Conservation (phyloP, 2,329 filamentous ascomycete species). For the Metarhizium humberi region DNA sequence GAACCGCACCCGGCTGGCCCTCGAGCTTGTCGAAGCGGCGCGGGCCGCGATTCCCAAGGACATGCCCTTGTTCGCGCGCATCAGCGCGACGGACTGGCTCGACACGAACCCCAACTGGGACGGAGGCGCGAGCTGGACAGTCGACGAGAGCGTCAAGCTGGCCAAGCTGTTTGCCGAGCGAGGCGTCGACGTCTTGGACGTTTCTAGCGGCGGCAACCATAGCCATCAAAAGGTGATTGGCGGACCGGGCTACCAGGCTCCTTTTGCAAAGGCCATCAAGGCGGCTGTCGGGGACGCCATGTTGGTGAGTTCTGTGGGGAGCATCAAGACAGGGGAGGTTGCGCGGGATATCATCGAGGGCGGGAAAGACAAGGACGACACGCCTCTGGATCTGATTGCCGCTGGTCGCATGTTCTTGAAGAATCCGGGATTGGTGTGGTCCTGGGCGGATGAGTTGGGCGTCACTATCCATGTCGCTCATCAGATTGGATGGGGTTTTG, state of each 20-base stretch:
- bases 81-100: slow-evolving; percentile 70
- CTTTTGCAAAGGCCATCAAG: slow-evolving; percentile 62
- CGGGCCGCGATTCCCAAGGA: slow-evolving; percentile 52
- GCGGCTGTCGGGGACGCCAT: slow-evolving; percentile 55
- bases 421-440: slow-evolving; percentile 47
- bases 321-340: slow-evolving; percentile 32
- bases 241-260: slow-evolving; percentile 61
- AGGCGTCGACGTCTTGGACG: slow-evolving; percentile 68
- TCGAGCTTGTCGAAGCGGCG: slow-evolving; percentile 57
- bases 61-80: slow-evolving; percentile 65
- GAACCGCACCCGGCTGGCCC: slow-evolving; percentile 58
- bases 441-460: slow-evolving; percentile 44
- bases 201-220: slow-evolving; percentile 60
- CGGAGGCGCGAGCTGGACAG: slow-evolving; percentile 52
- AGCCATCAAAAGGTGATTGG: slow-evolving; percentile 44
- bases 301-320: slow-evolving; percentile 37
- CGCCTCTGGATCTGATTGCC: slow-evolving; percentile 38
- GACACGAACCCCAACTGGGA: slow-evolving; percentile 45
- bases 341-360: slow-evolving; percentile 38
- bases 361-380: slow-evolving; percentile 21
- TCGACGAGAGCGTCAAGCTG: slow-evolving; percentile 54
- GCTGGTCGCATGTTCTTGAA: slow-evolving; percentile 48
- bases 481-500: slow-evolving; percentile 49
- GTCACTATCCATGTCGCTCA: slow-evolving; percentile 36
- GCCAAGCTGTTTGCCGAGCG: slow-evolving; percentile 52